phyloP scores from a whole-genome alignment of 345 rosid genomes.

The Litchi chinensis region DNA sequence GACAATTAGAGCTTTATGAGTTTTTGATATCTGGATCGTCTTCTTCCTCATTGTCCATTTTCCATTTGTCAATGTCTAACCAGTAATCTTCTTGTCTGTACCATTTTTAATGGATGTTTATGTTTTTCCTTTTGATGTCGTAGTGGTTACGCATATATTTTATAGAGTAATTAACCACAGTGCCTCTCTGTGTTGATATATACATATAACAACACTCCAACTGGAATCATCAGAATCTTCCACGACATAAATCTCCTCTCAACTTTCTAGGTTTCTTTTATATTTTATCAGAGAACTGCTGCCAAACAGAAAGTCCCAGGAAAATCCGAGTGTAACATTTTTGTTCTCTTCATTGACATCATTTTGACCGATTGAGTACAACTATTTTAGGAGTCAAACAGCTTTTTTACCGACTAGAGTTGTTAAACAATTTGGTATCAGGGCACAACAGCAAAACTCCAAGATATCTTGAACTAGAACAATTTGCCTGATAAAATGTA shows the following conservation, averaged over 20 bases:
- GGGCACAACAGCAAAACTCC: constrained; percentile 19
- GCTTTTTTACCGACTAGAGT: constrained; percentile 18
- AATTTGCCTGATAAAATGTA: neutral
- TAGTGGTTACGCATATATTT: neutral
- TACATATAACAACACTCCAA: neutral
- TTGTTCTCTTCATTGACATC: neutral
- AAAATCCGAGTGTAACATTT: neutral
- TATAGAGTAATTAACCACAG: neutral
- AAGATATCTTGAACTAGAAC: neutral
- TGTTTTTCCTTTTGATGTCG: neutral
- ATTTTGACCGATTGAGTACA: neutral
- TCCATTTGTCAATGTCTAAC: neutral
- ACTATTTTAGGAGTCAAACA: neutral
- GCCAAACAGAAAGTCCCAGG: neutral
- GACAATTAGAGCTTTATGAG: neutral
- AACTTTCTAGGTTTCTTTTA: neutral
- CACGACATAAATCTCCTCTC: constrained; percentile 13
- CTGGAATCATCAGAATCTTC: neutral
- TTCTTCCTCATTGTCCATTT: constrained; percentile 5
- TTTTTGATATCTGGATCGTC: neutral
- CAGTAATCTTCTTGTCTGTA: neutral
- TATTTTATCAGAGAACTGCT: neutral
- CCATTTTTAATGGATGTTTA: constrained; percentile 7
- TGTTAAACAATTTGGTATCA: constrained; percentile 6
- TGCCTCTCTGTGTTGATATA: neutral